Conservation (phyloP, 257 asterid genomes). For the Solanum habrochaites region DNA sequence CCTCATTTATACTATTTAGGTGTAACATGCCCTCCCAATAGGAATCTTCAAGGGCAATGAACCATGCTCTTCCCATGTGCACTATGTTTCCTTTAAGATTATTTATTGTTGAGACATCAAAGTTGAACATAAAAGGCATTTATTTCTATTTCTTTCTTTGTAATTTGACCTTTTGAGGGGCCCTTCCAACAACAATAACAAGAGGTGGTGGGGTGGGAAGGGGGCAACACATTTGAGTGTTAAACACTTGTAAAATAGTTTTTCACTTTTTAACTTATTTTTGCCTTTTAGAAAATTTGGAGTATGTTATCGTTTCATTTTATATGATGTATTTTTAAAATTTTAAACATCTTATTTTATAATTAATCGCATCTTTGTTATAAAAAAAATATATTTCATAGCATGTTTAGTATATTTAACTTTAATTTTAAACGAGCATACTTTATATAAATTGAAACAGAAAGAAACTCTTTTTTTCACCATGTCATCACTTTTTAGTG, state of each 20-base stretch:
- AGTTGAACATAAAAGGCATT: constrained; percentile 9
- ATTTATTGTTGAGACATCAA: constrained; percentile 22
- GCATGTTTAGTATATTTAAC: neutral
- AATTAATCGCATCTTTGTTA: neutral
- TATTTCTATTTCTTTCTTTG: constrained; percentile 19
- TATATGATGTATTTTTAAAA: neutral
- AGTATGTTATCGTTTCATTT: neutral
- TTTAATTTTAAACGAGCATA: neutral
- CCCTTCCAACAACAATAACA: constrained; percentile 23
- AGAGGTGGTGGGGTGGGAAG: constrained; percentile 4
- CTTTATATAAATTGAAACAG: neutral
- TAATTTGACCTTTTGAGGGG: constrained; percentile 13
- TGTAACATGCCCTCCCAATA: neutral
- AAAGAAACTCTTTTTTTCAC: neutral
- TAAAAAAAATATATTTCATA: neutral
- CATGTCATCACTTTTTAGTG: neutral
- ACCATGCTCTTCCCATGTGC: constrained; percentile 32
- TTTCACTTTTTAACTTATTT: neutral
- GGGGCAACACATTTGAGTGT: constrained; percentile 12
- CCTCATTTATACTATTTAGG: constrained; percentile 1
- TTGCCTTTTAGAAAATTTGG: neutral
- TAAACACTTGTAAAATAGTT: neutral
- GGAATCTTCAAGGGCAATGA: constrained; percentile 21
- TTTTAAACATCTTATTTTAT: neutral
- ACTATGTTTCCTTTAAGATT: constrained; percentile 21